Conservation (phyloP, 768 basidiomycete genomes). For the Kwoniella pini region DNA sequence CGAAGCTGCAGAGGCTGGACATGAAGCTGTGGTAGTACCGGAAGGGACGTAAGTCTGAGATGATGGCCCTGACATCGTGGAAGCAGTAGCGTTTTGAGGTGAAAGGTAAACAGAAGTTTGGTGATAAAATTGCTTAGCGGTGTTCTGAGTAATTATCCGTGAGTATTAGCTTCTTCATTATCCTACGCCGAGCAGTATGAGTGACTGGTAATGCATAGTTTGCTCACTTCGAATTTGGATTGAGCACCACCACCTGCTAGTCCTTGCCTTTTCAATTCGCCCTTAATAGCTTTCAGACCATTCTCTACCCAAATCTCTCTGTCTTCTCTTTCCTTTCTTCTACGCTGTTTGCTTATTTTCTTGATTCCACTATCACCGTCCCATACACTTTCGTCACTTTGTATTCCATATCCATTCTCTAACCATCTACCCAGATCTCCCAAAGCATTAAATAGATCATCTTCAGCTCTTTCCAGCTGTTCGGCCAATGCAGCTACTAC, state of each 20-base stretch:
- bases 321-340: slow-evolving; percentile 39
- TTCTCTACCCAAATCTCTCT: slow-evolving; percentile 39
- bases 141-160: slow-evolving; percentile 13
- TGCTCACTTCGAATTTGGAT: slow-evolving; percentile 42
- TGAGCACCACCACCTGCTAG: slow-evolving; percentile 42
- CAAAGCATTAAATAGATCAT: slow-evolving; percentile 34
- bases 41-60: slow-evolving; percentile 3
- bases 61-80: slow-evolving; percentile 13
- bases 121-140: slow-evolving; percentile 45
- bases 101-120: slow-evolving; percentile 45
- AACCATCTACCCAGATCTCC: slow-evolving; percentile 43
- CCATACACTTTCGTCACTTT: slow-evolving; percentile 27
- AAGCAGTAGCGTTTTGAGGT: slow-evolving; percentile 3
- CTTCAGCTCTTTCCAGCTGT: slow-evolving; percentile 44
- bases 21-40: slow-evolving; percentile 5
- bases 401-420: slow-evolving; percentile 38
- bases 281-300: slow-evolving; percentile 30
- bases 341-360: slow-evolving; percentile 32
- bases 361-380: slow-evolving; percentile 30
- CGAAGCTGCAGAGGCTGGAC: slow-evolving; percentile 1
- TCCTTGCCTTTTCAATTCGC: slow-evolving; percentile 43
- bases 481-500: slow-evolving; percentile 26
- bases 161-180: background rate
- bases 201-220: background rate
- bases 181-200: slow-evolving; percentile 31